Base-by-base conservation (phyloP, 768 basidiomycete species). In the Pleurotus giganteus region DNA sequence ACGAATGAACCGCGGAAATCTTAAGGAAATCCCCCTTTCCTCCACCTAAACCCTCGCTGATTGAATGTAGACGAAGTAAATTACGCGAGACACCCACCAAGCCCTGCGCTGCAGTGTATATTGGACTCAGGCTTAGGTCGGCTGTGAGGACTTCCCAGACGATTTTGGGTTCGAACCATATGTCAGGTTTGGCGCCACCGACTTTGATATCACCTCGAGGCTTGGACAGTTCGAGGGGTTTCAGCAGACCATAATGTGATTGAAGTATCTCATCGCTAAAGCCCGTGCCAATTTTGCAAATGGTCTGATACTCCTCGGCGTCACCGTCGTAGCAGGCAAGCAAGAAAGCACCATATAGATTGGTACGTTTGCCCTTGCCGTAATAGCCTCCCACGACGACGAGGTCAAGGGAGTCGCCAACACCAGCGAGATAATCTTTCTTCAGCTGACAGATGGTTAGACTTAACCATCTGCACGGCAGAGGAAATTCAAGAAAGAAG, bases 141-240 rank as follows among this genome's bases (percentile, higher is more conserved):
- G 97, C 97, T 2, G 96, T 91, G 64, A 98, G 80, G 44, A 99
- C 95, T 72, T 99, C 97, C 96, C 97, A 98, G 2, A 99, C 93
- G 17, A 97, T 74, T 72, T 90, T 91, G 17, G 97, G 96, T 67
- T 98, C 96, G 70, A 99, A 95, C 93, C 92, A 98, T 26, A 97
- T 79, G 64, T 99, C 96, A 12, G 97, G 96, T 67, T 98, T 98
- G 36, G 94, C 94, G 3, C 89, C 91, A 36, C 95, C 96, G 43
- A 86, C 69, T 69, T 93, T 94, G 60, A 97, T 79, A 67, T 98
- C 93, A 0, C 89, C 87, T 46, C 91, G 81, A 50, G 81, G 78
- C 54, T 85, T 86, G 17, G 73, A 74, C 42, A 77, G 71, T 73
- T 90, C 92, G 32, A 94, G 78, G 12, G 92, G 86, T 58, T 89